phyloP scores from a whole-genome alignment of 768 basidiomycete genomes.

The Tylopilus subfusipes region DNA sequence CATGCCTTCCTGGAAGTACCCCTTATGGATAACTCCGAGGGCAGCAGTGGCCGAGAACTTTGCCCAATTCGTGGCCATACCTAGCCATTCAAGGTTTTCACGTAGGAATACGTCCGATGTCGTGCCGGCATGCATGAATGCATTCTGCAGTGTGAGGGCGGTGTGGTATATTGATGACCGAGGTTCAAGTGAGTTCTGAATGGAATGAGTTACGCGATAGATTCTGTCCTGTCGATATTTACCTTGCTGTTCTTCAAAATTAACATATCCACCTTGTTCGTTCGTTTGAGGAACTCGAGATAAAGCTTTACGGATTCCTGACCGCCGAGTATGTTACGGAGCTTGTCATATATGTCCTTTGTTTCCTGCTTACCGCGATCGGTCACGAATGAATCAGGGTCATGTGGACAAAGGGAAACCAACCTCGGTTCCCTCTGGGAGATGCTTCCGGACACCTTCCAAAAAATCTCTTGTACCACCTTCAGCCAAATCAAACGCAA shows the following conservation, averaged over 20 bases:
- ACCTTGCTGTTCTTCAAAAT: slow-evolving; percentile 94
- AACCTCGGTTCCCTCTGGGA: slow-evolving; percentile 69
- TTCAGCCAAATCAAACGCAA: slow-evolving; percentile 94
- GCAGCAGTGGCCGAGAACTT: slow-evolving; percentile 98
- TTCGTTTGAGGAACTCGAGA: slow-evolving; percentile 91
- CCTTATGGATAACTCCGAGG: slow-evolving; percentile 96
- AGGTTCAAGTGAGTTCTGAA: slow-evolving; percentile 83
- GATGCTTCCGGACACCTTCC: slow-evolving; percentile 62
- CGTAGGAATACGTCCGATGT: slow-evolving; percentile 91
- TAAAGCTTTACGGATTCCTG: slow-evolving; percentile 91
- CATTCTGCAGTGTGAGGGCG: slow-evolving; percentile 93
- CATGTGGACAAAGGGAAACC: slow-evolving; percentile 16
- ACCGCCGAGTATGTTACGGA: slow-evolving; percentile 82
- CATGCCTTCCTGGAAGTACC: slow-evolving; percentile 91
- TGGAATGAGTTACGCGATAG: slow-evolving; percentile 4
- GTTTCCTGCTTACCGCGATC: slow-evolving; percentile 42
- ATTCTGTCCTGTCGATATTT: neutral
- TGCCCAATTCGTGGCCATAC: slow-evolving; percentile 94
- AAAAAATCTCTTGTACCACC: slow-evolving; percentile 93
- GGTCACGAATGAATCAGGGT: slow-evolving; percentile 5
- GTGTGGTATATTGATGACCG: slow-evolving; percentile 98
- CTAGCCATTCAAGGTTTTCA: slow-evolving; percentile 96
- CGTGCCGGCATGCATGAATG: slow-evolving; percentile 98
- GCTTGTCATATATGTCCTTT: slow-evolving; percentile 63
- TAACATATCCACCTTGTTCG: slow-evolving; percentile 88